Conservation (phyloP, 2,329 filamentous ascomycete genomes). For the Blumeria hordei region DNA sequence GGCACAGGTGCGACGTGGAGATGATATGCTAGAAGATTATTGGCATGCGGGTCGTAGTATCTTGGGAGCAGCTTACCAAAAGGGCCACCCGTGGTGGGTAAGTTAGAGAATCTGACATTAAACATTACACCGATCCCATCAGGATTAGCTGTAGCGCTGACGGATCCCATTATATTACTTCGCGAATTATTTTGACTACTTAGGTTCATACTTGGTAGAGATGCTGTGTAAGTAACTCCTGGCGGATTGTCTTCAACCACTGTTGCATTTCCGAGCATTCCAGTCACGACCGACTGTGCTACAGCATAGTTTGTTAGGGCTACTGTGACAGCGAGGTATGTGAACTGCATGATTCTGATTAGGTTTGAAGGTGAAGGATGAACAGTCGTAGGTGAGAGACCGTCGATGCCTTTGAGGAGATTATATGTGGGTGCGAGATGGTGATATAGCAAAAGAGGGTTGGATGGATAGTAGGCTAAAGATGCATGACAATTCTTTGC, state of each 20-base stretch:
- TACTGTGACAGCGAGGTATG: too few species aligned
- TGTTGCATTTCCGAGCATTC: slow-evolving; percentile 23
- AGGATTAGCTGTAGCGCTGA: slow-evolving; percentile 22
- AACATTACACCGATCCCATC: slow-evolving; percentile 31
- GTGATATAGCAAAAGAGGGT: too few species aligned
- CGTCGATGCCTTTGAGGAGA: too few species aligned
- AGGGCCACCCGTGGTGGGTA: slow-evolving; percentile 31
- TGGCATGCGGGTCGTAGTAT: neutral
- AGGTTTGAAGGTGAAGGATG: too few species aligned
- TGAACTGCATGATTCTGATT: too few species aligned
- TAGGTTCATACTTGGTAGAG: slow-evolving; percentile 19
- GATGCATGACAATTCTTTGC: too few species aligned
- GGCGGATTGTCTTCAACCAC: slow-evolving; percentile 29
- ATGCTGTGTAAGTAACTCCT: slow-evolving; percentile 28
- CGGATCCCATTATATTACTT: slow-evolving; percentile 29
- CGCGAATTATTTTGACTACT: too few species aligned
- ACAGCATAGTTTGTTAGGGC: too few species aligned
- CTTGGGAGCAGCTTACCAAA: slow-evolving; percentile 25
- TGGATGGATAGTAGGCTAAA: too few species aligned
- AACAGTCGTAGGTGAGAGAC: too few species aligned
- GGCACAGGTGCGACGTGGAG: slow-evolving; percentile 43
- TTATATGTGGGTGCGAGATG: too few species aligned
- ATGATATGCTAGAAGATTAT: slow-evolving; percentile 35
- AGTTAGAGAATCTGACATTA: slow-evolving; percentile 29
- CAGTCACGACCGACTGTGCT: slow-evolving; percentile 4